Conservation (phyloP, 2,329 filamentous ascomycete genomes). For the Cladophialophora yegresii region DNA sequence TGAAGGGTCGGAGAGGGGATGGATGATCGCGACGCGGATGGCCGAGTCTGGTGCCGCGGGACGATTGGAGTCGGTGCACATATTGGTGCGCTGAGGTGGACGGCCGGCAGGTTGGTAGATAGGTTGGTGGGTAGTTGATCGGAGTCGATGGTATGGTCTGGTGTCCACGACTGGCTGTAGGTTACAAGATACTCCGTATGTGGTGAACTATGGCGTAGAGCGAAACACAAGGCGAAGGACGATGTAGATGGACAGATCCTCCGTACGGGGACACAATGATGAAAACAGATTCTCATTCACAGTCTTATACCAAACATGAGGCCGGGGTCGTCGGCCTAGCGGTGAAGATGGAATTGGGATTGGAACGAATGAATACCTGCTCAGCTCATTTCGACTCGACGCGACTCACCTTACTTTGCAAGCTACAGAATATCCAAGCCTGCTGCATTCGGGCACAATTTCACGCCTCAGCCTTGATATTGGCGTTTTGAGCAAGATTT, state of each 20-base stretch:
- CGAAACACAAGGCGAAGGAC: neutral
- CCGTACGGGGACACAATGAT: neutral
- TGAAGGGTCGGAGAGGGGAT: constrained; percentile 27
- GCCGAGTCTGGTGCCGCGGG: constrained; percentile 34
- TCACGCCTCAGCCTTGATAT: neutral
- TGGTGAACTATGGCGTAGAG: too few relatives aligned
- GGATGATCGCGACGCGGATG: constrained; percentile 35
- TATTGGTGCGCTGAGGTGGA: neutral
- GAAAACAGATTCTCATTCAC: neutral
- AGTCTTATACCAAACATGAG: neutral
- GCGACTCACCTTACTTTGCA: neutral
- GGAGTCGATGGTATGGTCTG: neutral
- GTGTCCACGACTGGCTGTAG: too few relatives aligned
- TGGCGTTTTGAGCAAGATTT: neutral
- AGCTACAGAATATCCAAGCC: neutral
- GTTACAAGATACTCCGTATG: too few relatives aligned
- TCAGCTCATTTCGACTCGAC: neutral
- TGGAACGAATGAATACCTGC: neutral
- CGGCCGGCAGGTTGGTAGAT: too few relatives aligned
- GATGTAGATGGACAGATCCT: too few relatives aligned
- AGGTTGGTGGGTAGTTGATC: neutral
- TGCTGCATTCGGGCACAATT: neutral
- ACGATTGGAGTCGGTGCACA: constrained; percentile 32
- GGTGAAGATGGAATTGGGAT: neutral
- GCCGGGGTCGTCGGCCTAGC: neutral